Conservation (phyloP, 768 basidiomycete species). For the Podaxis rugospora region DNA sequence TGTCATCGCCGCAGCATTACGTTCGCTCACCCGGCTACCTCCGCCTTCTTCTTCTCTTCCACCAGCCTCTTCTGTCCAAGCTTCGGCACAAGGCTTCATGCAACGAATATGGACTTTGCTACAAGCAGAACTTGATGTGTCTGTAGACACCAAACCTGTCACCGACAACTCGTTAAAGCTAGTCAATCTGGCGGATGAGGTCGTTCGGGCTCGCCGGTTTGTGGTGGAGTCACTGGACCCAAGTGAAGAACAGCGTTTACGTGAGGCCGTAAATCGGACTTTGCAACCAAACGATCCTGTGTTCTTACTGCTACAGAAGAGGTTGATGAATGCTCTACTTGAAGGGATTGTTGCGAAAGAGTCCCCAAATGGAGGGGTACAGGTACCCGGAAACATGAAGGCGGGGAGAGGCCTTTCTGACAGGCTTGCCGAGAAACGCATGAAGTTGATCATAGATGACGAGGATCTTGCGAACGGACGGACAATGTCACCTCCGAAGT, state of each 20-base stretch:
- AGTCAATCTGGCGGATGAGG: slow-evolving; percentile 70
- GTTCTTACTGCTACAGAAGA: slow-evolving; percentile 56
- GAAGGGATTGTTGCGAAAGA: slow-evolving; percentile 1
- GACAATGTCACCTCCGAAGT: background rate
- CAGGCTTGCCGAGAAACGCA: slow-evolving; percentile 18
- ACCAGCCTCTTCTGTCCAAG: slow-evolving; percentile 4
- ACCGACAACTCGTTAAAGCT: slow-evolving; percentile 42
- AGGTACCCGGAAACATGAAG: slow-evolving; percentile 30
- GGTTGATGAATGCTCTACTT: slow-evolving; percentile 42
- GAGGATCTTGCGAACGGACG: background rate
- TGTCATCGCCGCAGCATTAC: slow-evolving; percentile 57
- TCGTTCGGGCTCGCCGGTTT: slow-evolving; percentile 48
- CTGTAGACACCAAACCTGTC: slow-evolving; percentile 14
- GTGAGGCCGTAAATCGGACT: slow-evolving; percentile 59
- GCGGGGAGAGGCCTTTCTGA: slow-evolving; percentile 25
- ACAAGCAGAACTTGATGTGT: slow-evolving; percentile 16
- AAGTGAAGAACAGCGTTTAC: slow-evolving; percentile 48
- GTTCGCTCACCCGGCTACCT: slow-evolving; percentile 47
- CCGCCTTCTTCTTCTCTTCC: slow-evolving; percentile 4
- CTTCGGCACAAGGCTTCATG: slow-evolving; percentile 37
- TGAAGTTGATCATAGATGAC: slow-evolving; percentile 14
- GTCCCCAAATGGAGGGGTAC: background rate
- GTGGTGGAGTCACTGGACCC: slow-evolving; percentile 17
- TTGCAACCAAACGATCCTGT: slow-evolving; percentile 62
- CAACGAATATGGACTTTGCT: slow-evolving; percentile 64